Evolutionary conservation across 75 land plant genomes (phyloP).

Genomic region (Chamaecyparis obtusa): DNA sequence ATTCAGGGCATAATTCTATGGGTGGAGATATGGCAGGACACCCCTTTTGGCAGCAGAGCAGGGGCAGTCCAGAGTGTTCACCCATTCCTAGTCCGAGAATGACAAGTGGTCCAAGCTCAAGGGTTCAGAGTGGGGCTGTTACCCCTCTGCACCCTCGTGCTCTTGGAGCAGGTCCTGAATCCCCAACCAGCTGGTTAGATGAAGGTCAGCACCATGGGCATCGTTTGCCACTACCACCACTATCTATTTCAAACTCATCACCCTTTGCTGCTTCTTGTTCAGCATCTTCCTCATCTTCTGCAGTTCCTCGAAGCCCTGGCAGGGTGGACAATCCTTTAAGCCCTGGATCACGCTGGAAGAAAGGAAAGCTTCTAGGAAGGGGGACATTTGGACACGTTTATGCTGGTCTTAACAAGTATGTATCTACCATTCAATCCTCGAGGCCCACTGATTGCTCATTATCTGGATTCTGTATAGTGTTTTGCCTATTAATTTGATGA

Average conservation of each 20-base stretch:
- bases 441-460: background rate
- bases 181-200: conserved; percentile 55
- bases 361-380: conserved; percentile 59
- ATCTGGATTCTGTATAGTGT: background rate
- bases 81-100: conserved; percentile 88
- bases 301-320: conserved; percentile 61
- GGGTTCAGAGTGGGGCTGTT: conserved; percentile 81
- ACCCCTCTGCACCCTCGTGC: conserved; percentile 86
- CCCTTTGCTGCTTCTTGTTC: conserved; percentile 44
- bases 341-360: conserved; percentile 74
- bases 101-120: conserved; percentile 81
- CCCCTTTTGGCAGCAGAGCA: conserved; percentile 68
- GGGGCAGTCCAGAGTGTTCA: conserved; percentile 71
- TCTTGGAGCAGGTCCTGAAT: conserved; percentile 41
- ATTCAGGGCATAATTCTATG: conserved; percentile 71
- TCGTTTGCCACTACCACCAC: conserved; percentile 79
- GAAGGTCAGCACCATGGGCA: conserved; percentile 70
- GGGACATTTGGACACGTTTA: conserved; percentile 91
- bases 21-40: conserved; percentile 65
- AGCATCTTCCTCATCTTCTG: conserved; percentile 35
- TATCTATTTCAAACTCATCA: conserved; percentile 37
- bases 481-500: background rate
- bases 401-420: conserved; percentile 82
- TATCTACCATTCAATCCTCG: background rate
- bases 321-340: conserved; percentile 63